Evolutionary conservation across 2,329 filamentous ascomycete species (phyloP).

Genomic region (Colletotrichum shisoi): DNA sequence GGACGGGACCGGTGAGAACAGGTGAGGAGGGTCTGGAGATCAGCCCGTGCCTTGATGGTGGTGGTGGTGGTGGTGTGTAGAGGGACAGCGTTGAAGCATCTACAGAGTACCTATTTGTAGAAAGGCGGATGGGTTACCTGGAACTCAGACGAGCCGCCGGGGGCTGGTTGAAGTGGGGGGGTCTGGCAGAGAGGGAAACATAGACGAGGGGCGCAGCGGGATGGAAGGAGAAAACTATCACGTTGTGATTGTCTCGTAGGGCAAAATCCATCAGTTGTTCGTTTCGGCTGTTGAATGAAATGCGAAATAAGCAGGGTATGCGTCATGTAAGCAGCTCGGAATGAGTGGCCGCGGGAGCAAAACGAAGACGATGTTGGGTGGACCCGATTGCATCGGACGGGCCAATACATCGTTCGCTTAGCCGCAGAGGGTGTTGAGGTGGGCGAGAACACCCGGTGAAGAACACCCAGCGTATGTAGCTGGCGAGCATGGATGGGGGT

Average conservation of each 20-base stretch:
- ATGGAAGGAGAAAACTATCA: slow-evolving; percentile 34
- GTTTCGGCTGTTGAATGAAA: neutral
- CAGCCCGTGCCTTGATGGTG: neutral
- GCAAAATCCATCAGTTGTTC: slow-evolving; percentile 16
- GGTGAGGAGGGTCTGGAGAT: slow-evolving; percentile 24
- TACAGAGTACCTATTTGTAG: neutral
- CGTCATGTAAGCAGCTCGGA: slow-evolving; percentile 21
- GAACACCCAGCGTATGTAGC: no score
- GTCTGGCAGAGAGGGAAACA: neutral
- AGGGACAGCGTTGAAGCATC: slow-evolving; percentile 1
- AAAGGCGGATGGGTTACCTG: slow-evolving; percentile 3
- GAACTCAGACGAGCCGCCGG: slow-evolving; percentile 22
- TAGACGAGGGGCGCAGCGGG: neutral
- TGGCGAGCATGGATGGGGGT: neutral
- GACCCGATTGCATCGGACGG: neutral
- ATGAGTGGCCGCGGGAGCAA: slow-evolving; percentile 17
- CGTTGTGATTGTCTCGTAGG: slow-evolving; percentile 9
- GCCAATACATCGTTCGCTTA: slow-evolving; percentile 10
- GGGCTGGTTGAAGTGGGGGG: neutral
- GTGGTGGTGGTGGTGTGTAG: neutral
- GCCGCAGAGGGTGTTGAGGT: slow-evolving; percentile 10
- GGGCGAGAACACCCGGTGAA: neutral
- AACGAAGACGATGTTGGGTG: slow-evolving; percentile 12
- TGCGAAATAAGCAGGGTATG: neutral
- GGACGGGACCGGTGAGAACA: slow-evolving; percentile 36